These are phyloP conservation scores for Cylindrodendrum hubeiense DNA, from an alignment of 2,329 filamentous ascomycete genomes.

Conservation along the genomic window DNA sequence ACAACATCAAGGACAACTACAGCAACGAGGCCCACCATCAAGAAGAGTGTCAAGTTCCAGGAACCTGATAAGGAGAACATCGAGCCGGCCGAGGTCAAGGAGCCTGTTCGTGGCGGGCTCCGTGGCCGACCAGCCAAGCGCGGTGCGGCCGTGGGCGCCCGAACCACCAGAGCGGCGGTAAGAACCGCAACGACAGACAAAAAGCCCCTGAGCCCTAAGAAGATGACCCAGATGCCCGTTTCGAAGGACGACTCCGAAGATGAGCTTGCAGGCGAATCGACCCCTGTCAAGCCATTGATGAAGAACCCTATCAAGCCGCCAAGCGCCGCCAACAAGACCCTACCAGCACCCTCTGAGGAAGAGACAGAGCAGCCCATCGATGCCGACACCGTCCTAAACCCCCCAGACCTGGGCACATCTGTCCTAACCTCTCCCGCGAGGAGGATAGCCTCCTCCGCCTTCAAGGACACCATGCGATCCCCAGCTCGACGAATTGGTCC, in stretches of 20 bases:
- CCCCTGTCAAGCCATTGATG: conserved; percentile 64
- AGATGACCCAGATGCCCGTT: conserved; percentile 69
- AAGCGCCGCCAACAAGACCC: conserved; percentile 23
- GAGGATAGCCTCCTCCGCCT: conserved; percentile 63
- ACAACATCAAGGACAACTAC: conserved; percentile 49
- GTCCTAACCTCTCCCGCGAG: conserved; percentile 68
- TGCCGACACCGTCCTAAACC: conserved; percentile 47
- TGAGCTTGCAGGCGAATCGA: conserved; percentile 67
- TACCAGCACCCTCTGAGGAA: conserved; percentile 28
- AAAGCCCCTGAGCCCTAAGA: conserved; percentile 73
- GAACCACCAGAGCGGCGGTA: conserved; percentile 52
- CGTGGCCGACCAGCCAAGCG: conserved; percentile 59
- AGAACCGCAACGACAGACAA: conserved; percentile 53
- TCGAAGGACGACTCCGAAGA: conserved; percentile 67
- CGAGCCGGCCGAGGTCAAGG: conserved; percentile 57
- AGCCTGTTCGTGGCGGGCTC: conserved; percentile 51
- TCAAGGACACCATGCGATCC: conserved; percentile 67
- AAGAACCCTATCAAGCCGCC: conserved; percentile 68
- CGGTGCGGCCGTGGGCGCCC: conserved; percentile 44
- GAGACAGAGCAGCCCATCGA: conserved; percentile 42
- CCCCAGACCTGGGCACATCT: conserved; percentile 52
- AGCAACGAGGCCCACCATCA: conserved; percentile 58
- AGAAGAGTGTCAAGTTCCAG: conserved; percentile 74
- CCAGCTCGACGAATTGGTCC: conserved; percentile 62
- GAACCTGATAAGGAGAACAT: conserved; percentile 76